A percentile compares a stretch with the other conserved stretches of the same genome.
Evolutionary conservation across 306 rosid species (phyloP).

Genomic region (Astragalus glycyphyllos): DNA sequence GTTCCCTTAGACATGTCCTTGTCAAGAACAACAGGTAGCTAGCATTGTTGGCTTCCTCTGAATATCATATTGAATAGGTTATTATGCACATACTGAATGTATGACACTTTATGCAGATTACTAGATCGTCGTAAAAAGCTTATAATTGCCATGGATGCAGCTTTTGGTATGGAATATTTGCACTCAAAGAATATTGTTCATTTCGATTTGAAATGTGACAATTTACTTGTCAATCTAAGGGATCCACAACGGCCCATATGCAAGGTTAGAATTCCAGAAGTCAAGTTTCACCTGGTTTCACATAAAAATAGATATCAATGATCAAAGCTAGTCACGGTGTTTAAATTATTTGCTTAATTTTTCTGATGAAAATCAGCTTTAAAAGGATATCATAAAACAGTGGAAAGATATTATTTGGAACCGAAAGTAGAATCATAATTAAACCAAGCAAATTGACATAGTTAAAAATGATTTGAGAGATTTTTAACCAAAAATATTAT

Average conservation of each 20-base stretch:
- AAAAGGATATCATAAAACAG: neutral
- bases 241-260: slow-evolving; percentile 89
- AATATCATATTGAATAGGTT: slow-evolving; percentile 8
- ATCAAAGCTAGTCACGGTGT: slow-evolving; percentile 11
- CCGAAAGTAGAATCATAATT: neutral
- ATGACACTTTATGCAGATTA: slow-evolving; percentile 63
- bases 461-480: slow-evolving; percentile 1
- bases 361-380: slow-evolving; percentile 4
- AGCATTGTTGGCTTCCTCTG: slow-evolving; percentile 13
- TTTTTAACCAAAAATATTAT: neutral
- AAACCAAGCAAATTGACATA: neutral
- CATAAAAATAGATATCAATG: neutral
- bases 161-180: slow-evolving; percentile 98
- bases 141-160: slow-evolving; percentile 90
- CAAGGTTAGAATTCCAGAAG: slow-evolving; percentile 63
- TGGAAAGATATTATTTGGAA: neutral
- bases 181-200: slow-evolving; percentile 91
- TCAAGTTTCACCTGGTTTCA: slow-evolving; percentile 36
- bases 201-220: slow-evolving; percentile 96
- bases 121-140: slow-evolving; percentile 86
- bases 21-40: slow-evolving; percentile 76
- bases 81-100: slow-evolving; percentile 26
- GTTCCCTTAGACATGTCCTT: slow-evolving; percentile 86
- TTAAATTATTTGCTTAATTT: neutral
- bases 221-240: slow-evolving; percentile 89